Evolutionary conservation across 225 moss, liverwort and hornwort genomes (phyloP), one percentile per base, ranked within the genome.

Genomic region (Straminergon stramineum): DNA sequence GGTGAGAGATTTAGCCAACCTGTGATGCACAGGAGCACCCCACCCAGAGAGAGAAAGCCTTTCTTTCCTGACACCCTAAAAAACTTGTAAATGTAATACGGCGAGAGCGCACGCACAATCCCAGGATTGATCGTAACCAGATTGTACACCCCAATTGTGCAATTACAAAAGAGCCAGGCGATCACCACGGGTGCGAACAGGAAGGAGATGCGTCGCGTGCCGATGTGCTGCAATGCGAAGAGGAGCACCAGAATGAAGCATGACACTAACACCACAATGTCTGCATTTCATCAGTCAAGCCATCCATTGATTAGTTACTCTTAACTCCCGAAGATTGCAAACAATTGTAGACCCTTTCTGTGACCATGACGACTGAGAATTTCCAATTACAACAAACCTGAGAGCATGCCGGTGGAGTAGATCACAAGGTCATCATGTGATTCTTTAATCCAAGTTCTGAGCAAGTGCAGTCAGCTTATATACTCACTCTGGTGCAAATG

Each of bases 21-120:
- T 98, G 98, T 98, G 88, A 98, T 94, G 91, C 97, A 94, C 56
- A 98, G 95, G 43, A 98, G 94, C 39, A 97, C 90, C 34, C 98
- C 98, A n/a, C 97, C 98, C 30, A 98, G 95, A 88, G 94, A 91
- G 62, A 93, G 74, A 95, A 97, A 98, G 58, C 97, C 97, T 27
- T 93, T 89, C 85, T 88, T 91, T 76, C 95, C 94, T 67, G 95
- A 93, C 31, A 90, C 92, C 86, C 82, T 82, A 78, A 98, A 93
- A 63, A 92, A 97, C 35, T 75, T 91, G 90, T 96, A 91, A 52
- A 95, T 93, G 79, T 96, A 92, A 82, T 97, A 89, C 8, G 98
- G 97, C 31, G 95, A 93, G 78, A 95, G 87, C 14, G 96, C 95
- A 37, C 93, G 92, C 41, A 97, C 90, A 75, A 98, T 91, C 69